Evolutionary conservation across 2,329 filamentous ascomycete genomes (phyloP).

Genomic region (Colletotrichum spinosum): DNA sequence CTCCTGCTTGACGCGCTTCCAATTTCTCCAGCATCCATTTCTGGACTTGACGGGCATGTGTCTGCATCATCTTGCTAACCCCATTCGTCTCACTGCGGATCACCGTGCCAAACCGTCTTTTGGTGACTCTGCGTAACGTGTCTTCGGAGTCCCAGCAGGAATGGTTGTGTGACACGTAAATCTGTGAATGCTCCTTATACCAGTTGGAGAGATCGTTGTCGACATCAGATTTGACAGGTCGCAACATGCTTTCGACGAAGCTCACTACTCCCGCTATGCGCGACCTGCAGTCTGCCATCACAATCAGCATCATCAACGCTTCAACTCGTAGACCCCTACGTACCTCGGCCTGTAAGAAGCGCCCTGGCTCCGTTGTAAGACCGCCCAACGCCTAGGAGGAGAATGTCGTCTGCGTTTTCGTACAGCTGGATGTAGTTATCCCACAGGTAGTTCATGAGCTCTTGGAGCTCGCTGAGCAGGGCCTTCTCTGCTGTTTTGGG

Average conservation of each 20-base stretch:
- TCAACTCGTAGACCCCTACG: slow-evolving; percentile 17
- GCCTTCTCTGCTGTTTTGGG: slow-evolving; percentile 57
- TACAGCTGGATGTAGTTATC: slow-evolving; percentile 94
- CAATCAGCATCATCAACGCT: background rate
- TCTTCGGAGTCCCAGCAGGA: slow-evolving; percentile 78
- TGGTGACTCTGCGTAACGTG: slow-evolving; percentile 68
- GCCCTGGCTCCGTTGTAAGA: slow-evolving; percentile 87
- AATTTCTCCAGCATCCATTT: slow-evolving; percentile 62
- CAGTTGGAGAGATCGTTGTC: slow-evolving; percentile 80
- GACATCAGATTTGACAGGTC: slow-evolving; percentile 82
- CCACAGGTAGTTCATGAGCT: slow-evolving; percentile 90
- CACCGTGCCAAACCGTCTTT: slow-evolving; percentile 71
- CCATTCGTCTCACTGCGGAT: slow-evolving; percentile 61
- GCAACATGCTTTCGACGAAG: slow-evolving; percentile 82
- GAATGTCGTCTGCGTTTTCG: slow-evolving; percentile 77
- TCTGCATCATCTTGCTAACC: slow-evolving; percentile 67
- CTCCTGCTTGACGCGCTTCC: slow-evolving; percentile 48
- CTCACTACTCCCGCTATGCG: slow-evolving; percentile 80
- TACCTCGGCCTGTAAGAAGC: slow-evolving; percentile 82
- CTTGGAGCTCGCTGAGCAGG: slow-evolving; percentile 71
- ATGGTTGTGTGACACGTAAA: slow-evolving; percentile 83
- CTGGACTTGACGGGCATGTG: slow-evolving; percentile 63
- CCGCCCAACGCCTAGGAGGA: slow-evolving; percentile 90
- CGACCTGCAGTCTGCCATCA: slow-evolving; percentile 68
- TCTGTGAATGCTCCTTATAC: slow-evolving; percentile 85